Percentiles rank a stretch among this genome's conserved stretches.
Conservation (phyloP, 2,329 filamentous ascomycete species). For the Cladorrhinum sp. region DNA sequence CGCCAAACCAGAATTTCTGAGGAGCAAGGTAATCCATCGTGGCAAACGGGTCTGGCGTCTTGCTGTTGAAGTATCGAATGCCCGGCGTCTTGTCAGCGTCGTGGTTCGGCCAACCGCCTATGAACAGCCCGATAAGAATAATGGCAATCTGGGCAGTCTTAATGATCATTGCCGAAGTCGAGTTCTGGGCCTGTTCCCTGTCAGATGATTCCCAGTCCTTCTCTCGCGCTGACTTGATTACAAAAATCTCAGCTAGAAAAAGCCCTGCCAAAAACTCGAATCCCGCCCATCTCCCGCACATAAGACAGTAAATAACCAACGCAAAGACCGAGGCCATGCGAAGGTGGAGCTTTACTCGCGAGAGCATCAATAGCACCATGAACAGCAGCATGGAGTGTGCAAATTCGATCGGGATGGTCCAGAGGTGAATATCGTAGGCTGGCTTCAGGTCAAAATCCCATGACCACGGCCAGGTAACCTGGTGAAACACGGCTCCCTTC, state of each 20-base stretch:
- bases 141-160: conserved; percentile 29
- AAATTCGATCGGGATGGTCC: conserved; percentile 49
- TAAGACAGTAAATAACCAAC: conserved; percentile 38
- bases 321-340: conserved; percentile 32
- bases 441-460: conserved; percentile 36
- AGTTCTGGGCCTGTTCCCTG: neutral
- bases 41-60: conserved; percentile 36
- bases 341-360: conserved; percentile 33
- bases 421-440: conserved; percentile 44
- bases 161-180: conserved; percentile 5
- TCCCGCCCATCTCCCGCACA: conserved; percentile 40
- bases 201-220: conserved; percentile 23
- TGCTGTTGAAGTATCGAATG: conserved; percentile 32
- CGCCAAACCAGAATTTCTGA: conserved; percentile 39
- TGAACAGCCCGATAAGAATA: conserved; percentile 33
- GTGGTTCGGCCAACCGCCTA: conserved; percentile 42
- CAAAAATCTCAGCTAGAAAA: conserved; percentile 43
- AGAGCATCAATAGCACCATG: conserved; percentile 37
- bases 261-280: conserved; percentile 47
- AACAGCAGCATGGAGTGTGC: conserved; percentile 45
- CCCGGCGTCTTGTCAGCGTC: conserved; percentile 34
- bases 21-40: conserved; percentile 31
- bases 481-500: conserved; percentile 32
- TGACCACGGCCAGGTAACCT: conserved; percentile 36
- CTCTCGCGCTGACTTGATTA: conserved; percentile 32